Percentiles rank a stretch among this genome's conserved stretches.
Conservation (phyloP, 768 basidiomycete genomes). For the Tylopilus felleus region DNA sequence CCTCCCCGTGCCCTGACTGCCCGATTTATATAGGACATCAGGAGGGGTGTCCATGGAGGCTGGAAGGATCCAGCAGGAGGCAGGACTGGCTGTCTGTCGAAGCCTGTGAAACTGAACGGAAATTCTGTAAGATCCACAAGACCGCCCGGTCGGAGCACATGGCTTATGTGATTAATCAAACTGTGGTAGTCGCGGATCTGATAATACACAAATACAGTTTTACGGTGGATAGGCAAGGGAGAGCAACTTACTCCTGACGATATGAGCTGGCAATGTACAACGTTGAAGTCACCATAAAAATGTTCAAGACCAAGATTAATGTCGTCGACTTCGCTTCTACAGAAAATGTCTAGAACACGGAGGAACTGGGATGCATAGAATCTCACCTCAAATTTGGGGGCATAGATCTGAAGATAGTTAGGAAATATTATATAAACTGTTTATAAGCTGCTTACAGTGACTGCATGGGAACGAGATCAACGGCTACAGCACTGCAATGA, state of each 20-base stretch:
- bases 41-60: conserved; percentile 59
- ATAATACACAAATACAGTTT: conserved; percentile 12
- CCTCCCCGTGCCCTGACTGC: conserved; percentile 60
- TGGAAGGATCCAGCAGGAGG: conserved; percentile 40
- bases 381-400: conserved; percentile 66
- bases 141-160: conserved; percentile 67
- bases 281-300: conserved; percentile 75
- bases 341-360: conserved; percentile 5
- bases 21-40: conserved; percentile 52
- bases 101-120: conserved; percentile 63
- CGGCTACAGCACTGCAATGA: conserved; percentile 62
- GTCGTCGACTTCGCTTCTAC: conserved; percentile 79
- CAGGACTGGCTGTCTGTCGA: conserved; percentile 43
- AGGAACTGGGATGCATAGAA: conserved; percentile 1
- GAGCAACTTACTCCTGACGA: conserved; percentile 62
- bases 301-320: conserved; percentile 83
- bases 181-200: conserved; percentile 67
- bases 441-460: conserved; percentile 46
- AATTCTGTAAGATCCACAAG: conserved; percentile 66
- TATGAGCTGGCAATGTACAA: conserved; percentile 69
- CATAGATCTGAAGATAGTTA: conserved; percentile 47
- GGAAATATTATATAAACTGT: conserved; percentile 12
- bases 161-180: conserved; percentile 64
- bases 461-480: conserved; percentile 81
- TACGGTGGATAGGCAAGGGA: conserved; percentile 8